These are phyloP conservation scores for Tuber umbilicatum DNA, from an alignment of 495 filamentous ascomycete genomes.

Conservation along the genomic window DNA sequence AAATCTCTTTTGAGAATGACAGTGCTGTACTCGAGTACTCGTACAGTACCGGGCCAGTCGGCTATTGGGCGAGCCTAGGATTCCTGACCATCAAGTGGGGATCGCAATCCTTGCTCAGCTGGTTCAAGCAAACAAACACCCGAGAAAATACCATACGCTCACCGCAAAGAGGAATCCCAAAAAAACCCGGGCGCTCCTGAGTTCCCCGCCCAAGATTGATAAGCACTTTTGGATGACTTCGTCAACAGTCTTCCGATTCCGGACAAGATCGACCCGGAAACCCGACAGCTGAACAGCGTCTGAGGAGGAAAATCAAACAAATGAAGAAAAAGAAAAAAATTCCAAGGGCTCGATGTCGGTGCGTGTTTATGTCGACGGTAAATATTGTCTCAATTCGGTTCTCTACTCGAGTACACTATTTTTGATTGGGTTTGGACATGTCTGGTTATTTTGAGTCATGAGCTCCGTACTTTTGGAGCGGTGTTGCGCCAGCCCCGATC, in stretches of 20 bases:
- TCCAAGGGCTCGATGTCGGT: neutral
- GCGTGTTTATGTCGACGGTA: neutral
- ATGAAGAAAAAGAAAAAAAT: neutral
- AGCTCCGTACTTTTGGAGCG: neutral
- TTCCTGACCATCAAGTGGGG: neutral
- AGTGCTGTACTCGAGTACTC: too few species aligned
- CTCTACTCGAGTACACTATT: neutral
- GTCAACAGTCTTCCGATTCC: neutral
- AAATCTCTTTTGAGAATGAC: neutral
- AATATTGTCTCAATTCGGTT: neutral
- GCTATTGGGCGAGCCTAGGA: neutral
- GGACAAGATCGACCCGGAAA: neutral
- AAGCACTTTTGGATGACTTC: neutral
- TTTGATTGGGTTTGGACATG: neutral
- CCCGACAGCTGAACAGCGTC: neutral
- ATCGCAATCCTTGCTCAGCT: neutral
- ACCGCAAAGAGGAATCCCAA: neutral
- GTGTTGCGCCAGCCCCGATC: neutral
- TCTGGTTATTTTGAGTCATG: conserved; percentile 1
- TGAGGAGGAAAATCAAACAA: neutral
- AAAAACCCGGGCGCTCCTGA: neutral
- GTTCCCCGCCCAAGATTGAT: neutral
- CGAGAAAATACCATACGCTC: neutral
- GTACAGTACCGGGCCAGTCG: neutral
- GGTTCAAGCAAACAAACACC: neutral